Evolutionary conservation across 805 yeast species (phyloP).

Genomic region (Candida pini): DNA sequence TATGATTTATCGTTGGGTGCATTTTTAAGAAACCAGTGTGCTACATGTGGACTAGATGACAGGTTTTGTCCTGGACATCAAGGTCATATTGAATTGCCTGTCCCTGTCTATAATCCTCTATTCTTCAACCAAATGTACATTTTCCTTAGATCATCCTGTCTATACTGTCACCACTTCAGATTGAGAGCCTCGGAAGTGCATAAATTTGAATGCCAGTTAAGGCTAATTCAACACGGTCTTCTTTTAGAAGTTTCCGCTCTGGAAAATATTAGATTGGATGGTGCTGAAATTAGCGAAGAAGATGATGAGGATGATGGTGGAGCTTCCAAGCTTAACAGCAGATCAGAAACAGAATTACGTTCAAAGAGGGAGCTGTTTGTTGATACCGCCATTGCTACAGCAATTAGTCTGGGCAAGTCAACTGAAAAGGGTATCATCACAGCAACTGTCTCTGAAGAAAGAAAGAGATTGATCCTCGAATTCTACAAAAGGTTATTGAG

Average conservation of each 20-base stretch:
- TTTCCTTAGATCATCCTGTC: slow-evolving; percentile 76
- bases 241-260: slow-evolving; percentile 70
- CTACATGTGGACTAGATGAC: slow-evolving; percentile 95
- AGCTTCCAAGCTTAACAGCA: slow-evolving; percentile 17
- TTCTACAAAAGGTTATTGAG: slow-evolving; percentile 68
- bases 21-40: slow-evolving; percentile 78
- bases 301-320: slow-evolving; percentile 44
- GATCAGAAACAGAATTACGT: slow-evolving; percentile 37
- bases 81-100: slow-evolving; percentile 96
- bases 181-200: slow-evolving; percentile 67
- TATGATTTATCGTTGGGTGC: slow-evolving; percentile 97
- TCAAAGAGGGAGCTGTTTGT: slow-evolving; percentile 66
- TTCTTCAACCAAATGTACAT: slow-evolving; percentile 89
- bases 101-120: slow-evolving; percentile 91
- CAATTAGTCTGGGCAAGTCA: slow-evolving; percentile 72
- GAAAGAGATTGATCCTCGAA: slow-evolving; percentile 66
- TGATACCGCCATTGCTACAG: slow-evolving; percentile 60
- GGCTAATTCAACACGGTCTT: slow-evolving; percentile 82
- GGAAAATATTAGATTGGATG: slow-evolving; percentile 52
- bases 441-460: slow-evolving; percentile 80
- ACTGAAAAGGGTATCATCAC: slow-evolving; percentile 65
- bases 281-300: slow-evolving; percentile 36
- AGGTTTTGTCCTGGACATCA: slow-evolving; percentile 96
- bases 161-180: slow-evolving; percentile 85
- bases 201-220: slow-evolving; percentile 69